Base-by-base conservation (phyloP, 2,329 filamentous ascomycete genomes). In the Trichoderma arundinaceum region DNA sequence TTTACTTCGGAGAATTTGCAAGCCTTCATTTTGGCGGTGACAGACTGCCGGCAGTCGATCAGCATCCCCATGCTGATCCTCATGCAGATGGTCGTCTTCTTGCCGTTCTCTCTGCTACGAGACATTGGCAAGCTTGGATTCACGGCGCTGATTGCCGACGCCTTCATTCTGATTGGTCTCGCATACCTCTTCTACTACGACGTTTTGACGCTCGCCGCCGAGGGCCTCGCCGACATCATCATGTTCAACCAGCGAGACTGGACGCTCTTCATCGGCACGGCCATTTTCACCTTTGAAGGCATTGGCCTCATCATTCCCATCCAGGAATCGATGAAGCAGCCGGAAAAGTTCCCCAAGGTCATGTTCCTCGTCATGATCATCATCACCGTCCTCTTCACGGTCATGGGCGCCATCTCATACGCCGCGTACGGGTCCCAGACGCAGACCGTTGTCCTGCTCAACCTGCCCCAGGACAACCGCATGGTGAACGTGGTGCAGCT, bases 51-150 rank as follows among this genome's bases (percentile, higher is more conserved):
- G 76, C 92, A 90, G 1, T 86, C 89, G 71, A 92, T 99, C 74
- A 88, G 92, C 75, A 92, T 98, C 76, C 91, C 92, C 66, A 92
- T 87, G 79, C 88, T 99, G 78, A 96, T 99, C 70, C 77, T 99
- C 73, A 89, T 98, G 84, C 95, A 99, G 77, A 92, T 98, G 86
- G 80, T 96, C 73, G 91, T 99, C 70, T 99, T 99, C 83, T 78
- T 99, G 53, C 95, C 95, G 0, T 90, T 99, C 71, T 97, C 93
- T 35, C 85, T 99, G 67, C 90, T 99, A 72, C 88, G 95, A 69
- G 96, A 99, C 77, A 98, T 99, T 78, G 94, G 93, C 80, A 96
- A 99, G 80, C 91, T 99, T 56, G 94, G 94, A 7, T 95, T 97
- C 76, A 95, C 96, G 3, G 96, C 95, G 4, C 85, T 99, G 53